Conservation (phyloP, 1,284 basidiomycete genomes). For the Ustilago lituana region DNA sequence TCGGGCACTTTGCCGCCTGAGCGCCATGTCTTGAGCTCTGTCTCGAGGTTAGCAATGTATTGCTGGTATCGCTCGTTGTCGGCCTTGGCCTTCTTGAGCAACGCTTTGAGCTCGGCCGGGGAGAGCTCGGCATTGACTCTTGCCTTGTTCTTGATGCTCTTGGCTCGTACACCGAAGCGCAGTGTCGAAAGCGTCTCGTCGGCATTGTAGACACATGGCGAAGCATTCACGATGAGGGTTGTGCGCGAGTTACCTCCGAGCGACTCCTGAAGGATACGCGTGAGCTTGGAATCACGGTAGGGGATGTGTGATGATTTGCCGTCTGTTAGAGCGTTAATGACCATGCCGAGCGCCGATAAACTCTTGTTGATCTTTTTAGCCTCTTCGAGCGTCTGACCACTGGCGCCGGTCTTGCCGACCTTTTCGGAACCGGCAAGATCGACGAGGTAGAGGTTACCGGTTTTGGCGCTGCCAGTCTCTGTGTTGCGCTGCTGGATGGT, state of each 20-base stretch:
- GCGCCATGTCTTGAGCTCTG: slow-evolving; percentile 90
- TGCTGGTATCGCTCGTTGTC: slow-evolving; percentile 85
- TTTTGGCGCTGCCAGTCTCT: slow-evolving; percentile 93
- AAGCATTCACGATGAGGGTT: slow-evolving; percentile 98
- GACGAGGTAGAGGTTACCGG: slow-evolving; percentile 95
- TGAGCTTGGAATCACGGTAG: slow-evolving; percentile 98
- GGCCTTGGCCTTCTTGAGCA: slow-evolving; percentile 88
- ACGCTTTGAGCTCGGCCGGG: slow-evolving; percentile 90
- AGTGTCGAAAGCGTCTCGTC: slow-evolving; percentile 96
- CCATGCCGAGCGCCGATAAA: slow-evolving; percentile 96
- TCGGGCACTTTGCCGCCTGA: slow-evolving; percentile 86
- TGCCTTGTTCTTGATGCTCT: slow-evolving; percentile 99
- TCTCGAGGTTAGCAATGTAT: slow-evolving; percentile 88
- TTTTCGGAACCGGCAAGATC: slow-evolving; percentile 99
- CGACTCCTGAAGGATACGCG: slow-evolving; percentile 99
- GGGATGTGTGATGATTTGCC: slow-evolving; percentile 92
- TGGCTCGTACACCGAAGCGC: slow-evolving; percentile 92
- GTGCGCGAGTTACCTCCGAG: slow-evolving; percentile 98
- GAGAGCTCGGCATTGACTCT: slow-evolving; percentile 98
- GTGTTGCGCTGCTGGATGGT: slow-evolving; percentile 96
- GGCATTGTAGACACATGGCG: slow-evolving; percentile 95
- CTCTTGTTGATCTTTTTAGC: slow-evolving; percentile 99
- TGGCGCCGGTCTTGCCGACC: slow-evolving; percentile 98
- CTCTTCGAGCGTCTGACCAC: slow-evolving; percentile 97
- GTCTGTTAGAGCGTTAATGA: slow-evolving; percentile 98